These are phyloP conservation scores for Rhodamnia argentea DNA, from an alignment of 345 rosid species.

Conservation along the genomic window DNA sequence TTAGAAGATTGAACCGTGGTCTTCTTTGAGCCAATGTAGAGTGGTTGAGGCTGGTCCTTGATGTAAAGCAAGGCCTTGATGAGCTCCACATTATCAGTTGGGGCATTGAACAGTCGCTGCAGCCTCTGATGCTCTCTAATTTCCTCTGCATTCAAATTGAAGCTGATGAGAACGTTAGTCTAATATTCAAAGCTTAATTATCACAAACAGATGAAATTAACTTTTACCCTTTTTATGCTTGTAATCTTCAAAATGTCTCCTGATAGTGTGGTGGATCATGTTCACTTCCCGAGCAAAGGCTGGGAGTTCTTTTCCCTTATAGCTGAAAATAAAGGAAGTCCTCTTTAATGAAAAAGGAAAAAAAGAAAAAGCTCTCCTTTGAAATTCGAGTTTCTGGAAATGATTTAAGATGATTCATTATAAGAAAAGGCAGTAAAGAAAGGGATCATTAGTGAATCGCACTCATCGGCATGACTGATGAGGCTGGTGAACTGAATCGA, in stretches of 20 bases:
- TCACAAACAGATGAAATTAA: neutral
- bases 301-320: neutral
- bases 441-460: neutral
- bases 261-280: conserved; percentile 1
- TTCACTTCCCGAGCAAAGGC: neutral
- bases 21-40: conserved; percentile 21
- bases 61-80: conserved; percentile 27
- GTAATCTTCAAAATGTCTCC: neutral
- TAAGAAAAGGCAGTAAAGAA: neutral
- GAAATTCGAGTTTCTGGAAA: neutral
- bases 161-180: neutral
- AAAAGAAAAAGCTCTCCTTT: neutral
- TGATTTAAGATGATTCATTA: neutral
- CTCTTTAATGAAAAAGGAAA: neutral
- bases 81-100: conserved; percentile 27
- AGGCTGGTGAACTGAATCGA: conserved; percentile 3
- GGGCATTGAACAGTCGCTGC: conserved; percentile 7
- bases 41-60: conserved; percentile 31
- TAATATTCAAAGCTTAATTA: neutral
- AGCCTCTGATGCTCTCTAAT: conserved; percentile 23
- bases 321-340: neutral
- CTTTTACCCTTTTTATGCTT: conserved; percentile 4
- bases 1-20: conserved; percentile 15
- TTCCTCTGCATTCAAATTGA: conserved; percentile 17
- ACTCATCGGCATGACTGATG: conserved; percentile 1